phyloP scores from a whole-genome alignment of 2,329 filamentous ascomycete species.

The Fusarium sp. region DNA sequence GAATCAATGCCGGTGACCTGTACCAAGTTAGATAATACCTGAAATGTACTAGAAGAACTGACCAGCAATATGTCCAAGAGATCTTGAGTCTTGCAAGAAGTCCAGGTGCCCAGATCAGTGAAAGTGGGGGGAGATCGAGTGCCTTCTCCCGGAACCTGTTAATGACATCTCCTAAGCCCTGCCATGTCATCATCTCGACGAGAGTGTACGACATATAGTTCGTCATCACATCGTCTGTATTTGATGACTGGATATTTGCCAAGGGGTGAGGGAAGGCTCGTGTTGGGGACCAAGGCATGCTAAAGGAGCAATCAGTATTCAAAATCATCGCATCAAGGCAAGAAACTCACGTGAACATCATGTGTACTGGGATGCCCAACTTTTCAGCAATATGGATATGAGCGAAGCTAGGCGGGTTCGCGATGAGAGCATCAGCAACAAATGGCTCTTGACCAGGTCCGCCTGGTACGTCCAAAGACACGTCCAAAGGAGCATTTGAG shows the following conservation, averaged over 20 bases:
- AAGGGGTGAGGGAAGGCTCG: slow-evolving; percentile 86
- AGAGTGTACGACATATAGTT: slow-evolving; percentile 86
- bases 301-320: slow-evolving; percentile 59
- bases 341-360: slow-evolving; percentile 84
- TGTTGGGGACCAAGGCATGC: slow-evolving; percentile 91
- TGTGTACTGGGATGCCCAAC: slow-evolving; percentile 76
- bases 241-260: slow-evolving; percentile 79
- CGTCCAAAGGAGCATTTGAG: slow-evolving; percentile 56
- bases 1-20: slow-evolving; percentile 76
- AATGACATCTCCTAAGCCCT: slow-evolving; percentile 88
- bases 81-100: slow-evolving; percentile 78
- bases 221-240: slow-evolving; percentile 77
- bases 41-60: slow-evolving; percentile 1
- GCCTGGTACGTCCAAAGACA: slow-evolving; percentile 46
- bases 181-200: slow-evolving; percentile 93
- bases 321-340: not conserved
- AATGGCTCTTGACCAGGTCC: slow-evolving; percentile 67
- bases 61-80: slow-evolving; percentile 92
- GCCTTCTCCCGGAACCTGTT: slow-evolving; percentile 82
- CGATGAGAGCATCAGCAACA: slow-evolving; percentile 82
- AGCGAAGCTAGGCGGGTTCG: slow-evolving; percentile 80
- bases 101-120: slow-evolving; percentile 82
- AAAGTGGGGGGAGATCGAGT: slow-evolving; percentile 79
- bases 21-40: not conserved
- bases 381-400: slow-evolving; percentile 80